A percentile compares a stretch with the other conserved stretches of the same genome.
Evolutionary conservation across 257 asterid genomes (phyloP).

Genomic region (Marsdenia floribunda): DNA sequence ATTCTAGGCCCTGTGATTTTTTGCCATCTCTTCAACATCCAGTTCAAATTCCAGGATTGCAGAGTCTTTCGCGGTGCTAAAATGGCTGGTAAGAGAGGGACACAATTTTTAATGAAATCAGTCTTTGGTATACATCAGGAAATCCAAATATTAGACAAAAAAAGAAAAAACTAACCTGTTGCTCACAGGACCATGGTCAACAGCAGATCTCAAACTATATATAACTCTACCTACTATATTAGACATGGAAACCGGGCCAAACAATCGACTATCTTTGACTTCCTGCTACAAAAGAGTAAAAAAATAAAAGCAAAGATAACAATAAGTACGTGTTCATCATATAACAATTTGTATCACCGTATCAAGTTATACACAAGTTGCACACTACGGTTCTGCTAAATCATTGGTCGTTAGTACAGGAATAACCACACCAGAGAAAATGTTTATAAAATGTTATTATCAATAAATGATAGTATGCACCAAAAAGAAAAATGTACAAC

Average conservation of each 20-base stretch:
- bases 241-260: slow-evolving; percentile 74
- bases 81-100: slow-evolving; percentile 34
- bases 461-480: not conserved
- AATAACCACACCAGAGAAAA: no score
- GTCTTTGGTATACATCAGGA: not conserved
- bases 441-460: no score
- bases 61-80: slow-evolving; percentile 46
- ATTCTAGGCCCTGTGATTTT: slow-evolving; percentile 53
- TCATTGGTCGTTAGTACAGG: no score
- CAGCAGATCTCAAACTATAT: slow-evolving; percentile 68
- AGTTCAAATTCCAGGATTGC: slow-evolving; percentile 72
- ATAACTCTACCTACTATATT: slow-evolving; percentile 72
- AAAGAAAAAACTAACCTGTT: slow-evolving; percentile 49
- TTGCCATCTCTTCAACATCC: slow-evolving; percentile 75
- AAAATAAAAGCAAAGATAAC: slow-evolving; percentile 4
- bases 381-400: not conserved
- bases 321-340: not conserved
- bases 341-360: not conserved
- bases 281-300: slow-evolving; percentile 45
- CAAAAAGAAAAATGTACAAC: not conserved
- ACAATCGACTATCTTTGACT: slow-evolving; percentile 71
- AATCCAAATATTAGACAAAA: slow-evolving; percentile 1
- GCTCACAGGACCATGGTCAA: slow-evolving; percentile 73
- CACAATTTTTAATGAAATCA: not conserved
- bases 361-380: not conserved